phyloP scores from a whole-genome alignment of 768 basidiomycete species.

The Podaxis sp. region DNA sequence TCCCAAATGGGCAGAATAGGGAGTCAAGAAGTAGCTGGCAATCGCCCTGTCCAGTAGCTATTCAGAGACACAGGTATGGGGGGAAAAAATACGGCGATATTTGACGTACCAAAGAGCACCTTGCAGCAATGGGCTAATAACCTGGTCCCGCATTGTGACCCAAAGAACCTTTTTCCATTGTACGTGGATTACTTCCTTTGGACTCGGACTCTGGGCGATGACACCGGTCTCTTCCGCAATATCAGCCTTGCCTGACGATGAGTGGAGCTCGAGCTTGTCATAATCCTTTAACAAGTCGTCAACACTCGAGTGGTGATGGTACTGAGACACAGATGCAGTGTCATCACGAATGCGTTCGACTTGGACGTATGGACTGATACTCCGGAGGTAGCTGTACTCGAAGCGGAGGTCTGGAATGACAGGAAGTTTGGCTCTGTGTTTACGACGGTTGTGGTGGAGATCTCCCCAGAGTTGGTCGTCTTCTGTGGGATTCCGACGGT shows the following conservation, averaged over 20 bases:
- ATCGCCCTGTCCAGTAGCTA: conserved; percentile 35
- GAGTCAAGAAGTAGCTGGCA: conserved; percentile 42
- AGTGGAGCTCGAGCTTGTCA: conserved; percentile 26
- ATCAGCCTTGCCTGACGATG: conserved; percentile 18
- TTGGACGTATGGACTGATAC: conserved; percentile 48
- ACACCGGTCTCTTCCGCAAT: conserved; percentile 11
- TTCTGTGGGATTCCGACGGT: background rate
- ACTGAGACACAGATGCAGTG: background rate
- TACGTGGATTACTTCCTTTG: conserved; percentile 37
- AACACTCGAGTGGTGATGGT: conserved; percentile 6
- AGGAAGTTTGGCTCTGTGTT: conserved; percentile 74
- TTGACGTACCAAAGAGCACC: conserved; percentile 60
- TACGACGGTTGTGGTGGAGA: conserved; percentile 72
- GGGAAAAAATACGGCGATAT: background rate
- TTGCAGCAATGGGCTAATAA: conserved; percentile 65
- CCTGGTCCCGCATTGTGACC: conserved; percentile 67
- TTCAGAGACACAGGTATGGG: background rate
- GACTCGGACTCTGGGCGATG: background rate
- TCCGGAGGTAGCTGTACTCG: conserved; percentile 68
- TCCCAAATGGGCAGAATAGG: conserved; percentile 35
- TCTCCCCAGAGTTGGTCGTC: background rate
- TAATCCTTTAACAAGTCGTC: conserved; percentile 24
- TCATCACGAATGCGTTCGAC: conserved; percentile 1
- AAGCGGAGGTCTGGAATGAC: conserved; percentile 74
- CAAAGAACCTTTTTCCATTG: conserved; percentile 60